Evolutionary conservation across 2,329 filamentous ascomycete genomes (phyloP).

Genomic region (Trichoderma hamatum): DNA sequence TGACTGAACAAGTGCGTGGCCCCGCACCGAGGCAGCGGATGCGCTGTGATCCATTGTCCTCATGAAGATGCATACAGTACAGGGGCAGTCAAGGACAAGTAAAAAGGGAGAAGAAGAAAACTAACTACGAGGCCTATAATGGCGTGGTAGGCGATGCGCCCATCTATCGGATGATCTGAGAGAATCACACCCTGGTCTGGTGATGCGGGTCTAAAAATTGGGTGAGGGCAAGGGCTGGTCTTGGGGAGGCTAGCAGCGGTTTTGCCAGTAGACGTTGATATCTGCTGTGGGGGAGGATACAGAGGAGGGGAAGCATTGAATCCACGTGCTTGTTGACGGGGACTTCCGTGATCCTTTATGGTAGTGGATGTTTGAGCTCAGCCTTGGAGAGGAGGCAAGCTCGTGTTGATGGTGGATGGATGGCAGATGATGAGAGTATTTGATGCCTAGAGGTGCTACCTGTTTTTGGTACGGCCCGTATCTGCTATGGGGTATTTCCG

Average conservation of each 20-base stretch:
- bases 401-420: too few species aligned
- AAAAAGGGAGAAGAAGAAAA: neutral
- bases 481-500: too few species aligned
- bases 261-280: neutral
- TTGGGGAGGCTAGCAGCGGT: neutral
- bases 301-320: neutral
- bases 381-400: too few species aligned
- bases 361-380: neutral
- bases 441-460: too few species aligned
- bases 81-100: neutral
- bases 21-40: neutral
- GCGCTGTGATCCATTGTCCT: neutral
- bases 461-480: neutral
- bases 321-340: conserved; percentile 3
- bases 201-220: conserved; percentile 5
- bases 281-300: neutral
- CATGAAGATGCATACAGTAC: neutral
- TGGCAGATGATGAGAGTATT: neutral
- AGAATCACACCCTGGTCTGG: conserved; percentile 21
- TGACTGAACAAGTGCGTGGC: neutral
- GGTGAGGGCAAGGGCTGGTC: too few species aligned
- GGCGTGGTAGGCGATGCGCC: neutral
- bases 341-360: neutral
- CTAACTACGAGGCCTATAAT: neutral
- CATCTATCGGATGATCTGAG: conserved; percentile 17